phyloP scores from a whole-genome alignment of 768 basidiomycete species.

The Calocybe gangraenosa region DNA sequence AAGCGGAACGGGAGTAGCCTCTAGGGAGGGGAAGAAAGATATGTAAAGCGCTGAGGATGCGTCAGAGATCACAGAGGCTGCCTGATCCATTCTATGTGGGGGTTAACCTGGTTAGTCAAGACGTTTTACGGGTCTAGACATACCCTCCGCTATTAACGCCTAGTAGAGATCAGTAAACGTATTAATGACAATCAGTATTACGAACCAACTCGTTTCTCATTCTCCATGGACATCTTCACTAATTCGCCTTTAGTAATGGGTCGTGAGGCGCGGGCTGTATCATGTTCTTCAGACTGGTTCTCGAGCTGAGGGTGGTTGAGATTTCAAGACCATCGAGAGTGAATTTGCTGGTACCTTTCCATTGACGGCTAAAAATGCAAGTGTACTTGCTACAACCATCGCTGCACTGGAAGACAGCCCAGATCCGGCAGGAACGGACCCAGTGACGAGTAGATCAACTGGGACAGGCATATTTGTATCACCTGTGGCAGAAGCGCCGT shows the following conservation, averaged over 20 bases:
- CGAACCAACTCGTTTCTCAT: slow-evolving; percentile 77
- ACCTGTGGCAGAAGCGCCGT: slow-evolving; percentile 6
- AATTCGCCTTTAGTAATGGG: slow-evolving; percentile 62
- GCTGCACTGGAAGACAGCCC: slow-evolving; percentile 88
- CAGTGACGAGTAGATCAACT: slow-evolving; percentile 74
- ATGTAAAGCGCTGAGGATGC: slow-evolving; percentile 73
- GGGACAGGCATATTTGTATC: slow-evolving; percentile 45
- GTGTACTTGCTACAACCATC: slow-evolving; percentile 83
- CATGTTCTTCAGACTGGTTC: too few relatives aligned
- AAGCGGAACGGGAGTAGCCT: slow-evolving; percentile 64
- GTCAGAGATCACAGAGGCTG: slow-evolving; percentile 77
- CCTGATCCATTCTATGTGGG: slow-evolving; percentile 76
- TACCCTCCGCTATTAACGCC: slow-evolving; percentile 80
- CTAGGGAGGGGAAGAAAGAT: slow-evolving; percentile 73
- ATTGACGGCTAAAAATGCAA: slow-evolving; percentile 78
- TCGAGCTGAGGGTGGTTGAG: slow-evolving; percentile 13
- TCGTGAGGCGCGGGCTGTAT: background rate
- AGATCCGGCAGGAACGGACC: slow-evolving; percentile 82
- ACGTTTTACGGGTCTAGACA: slow-evolving; percentile 15
- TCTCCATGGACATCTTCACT: slow-evolving; percentile 77
- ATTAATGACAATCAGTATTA: background rate
- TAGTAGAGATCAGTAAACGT: slow-evolving; percentile 11
- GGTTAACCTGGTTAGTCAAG: slow-evolving; percentile 8
- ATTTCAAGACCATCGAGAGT: slow-evolving; percentile 1
- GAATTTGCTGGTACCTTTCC: slow-evolving; percentile 41